These are phyloP conservation scores for Alternaria sp. DNA, from an alignment of 2,329 filamentous ascomycete genomes.

Conservation along the genomic window DNA sequence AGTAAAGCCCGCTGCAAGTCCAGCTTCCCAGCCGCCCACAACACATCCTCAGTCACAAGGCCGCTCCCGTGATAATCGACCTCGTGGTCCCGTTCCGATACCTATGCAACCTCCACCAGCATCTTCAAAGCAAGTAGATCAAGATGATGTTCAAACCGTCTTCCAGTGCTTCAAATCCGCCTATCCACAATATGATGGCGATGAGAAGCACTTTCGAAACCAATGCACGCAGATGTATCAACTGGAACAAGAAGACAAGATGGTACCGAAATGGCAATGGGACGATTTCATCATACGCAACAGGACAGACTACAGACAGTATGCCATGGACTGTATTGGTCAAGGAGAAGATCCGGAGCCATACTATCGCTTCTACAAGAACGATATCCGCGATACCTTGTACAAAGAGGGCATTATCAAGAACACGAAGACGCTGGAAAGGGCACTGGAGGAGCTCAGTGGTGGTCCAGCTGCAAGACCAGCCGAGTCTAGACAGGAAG, in stretches of 20 bases:
- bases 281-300: slow-evolving; percentile 49
- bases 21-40: background rate
- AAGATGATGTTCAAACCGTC: slow-evolving; percentile 6
- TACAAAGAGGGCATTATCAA: slow-evolving; percentile 34
- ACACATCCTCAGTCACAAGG: background rate
- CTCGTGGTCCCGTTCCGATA: background rate
- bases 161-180: slow-evolving; percentile 37
- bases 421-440: slow-evolving; percentile 21
- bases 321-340: slow-evolving; percentile 29
- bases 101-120: background rate
- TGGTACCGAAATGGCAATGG: slow-evolving; percentile 48
- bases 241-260: slow-evolving; percentile 38
- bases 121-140: background rate
- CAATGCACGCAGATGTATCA: slow-evolving; percentile 37
- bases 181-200: slow-evolving; percentile 47
- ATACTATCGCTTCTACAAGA: slow-evolving; percentile 45
- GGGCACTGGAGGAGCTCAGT: slow-evolving; percentile 31
- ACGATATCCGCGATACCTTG: slow-evolving; percentile 34
- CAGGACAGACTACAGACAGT: slow-evolving; percentile 39
- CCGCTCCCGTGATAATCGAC: background rate
- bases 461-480: background rate
- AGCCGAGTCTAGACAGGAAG: background rate
- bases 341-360: slow-evolving; percentile 30
- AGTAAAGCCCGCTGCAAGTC: background rate
- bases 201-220: slow-evolving; percentile 39